A percentile compares a stretch with the other conserved stretches of the same genome.
These are phyloP conservation scores for Cercophora scortea DNA, from an alignment of 495 filamentous ascomycete species.

Conservation along the genomic window DNA sequence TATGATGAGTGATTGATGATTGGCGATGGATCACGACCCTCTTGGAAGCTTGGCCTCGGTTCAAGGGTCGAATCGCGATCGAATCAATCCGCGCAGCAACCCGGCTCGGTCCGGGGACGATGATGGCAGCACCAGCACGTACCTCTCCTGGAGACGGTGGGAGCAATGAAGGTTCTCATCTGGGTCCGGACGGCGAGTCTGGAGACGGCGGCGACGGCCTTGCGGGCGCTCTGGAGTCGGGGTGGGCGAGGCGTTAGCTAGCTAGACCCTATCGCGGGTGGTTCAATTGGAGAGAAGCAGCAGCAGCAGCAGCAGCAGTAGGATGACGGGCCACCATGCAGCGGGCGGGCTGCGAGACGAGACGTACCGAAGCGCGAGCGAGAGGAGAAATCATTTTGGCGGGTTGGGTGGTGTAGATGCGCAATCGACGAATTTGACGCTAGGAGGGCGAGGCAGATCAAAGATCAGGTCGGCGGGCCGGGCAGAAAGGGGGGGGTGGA, in stretches of 20 bases:
- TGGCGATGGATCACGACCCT: too few relatives aligned
- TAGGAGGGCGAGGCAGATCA: conserved; percentile 11
- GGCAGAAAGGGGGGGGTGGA: conserved; percentile 16
- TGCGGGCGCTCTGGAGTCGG: conserved; percentile 55
- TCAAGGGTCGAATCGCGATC: too few relatives aligned
- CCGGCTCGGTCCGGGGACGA: not conserved
- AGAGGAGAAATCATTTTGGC: conserved; percentile 48
- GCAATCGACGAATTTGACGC: conserved; percentile 18
- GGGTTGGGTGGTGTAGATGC: conserved; percentile 20
- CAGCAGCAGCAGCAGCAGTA: not conserved
- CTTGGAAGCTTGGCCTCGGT: too few relatives aligned
- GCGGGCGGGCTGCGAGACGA: not conserved
- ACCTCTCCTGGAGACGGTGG: conserved; percentile 70
- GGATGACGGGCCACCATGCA: too few relatives aligned
- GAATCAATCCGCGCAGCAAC: conserved; percentile 17
- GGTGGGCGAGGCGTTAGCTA: conserved; percentile 6
- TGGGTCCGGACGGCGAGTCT: conserved; percentile 64
- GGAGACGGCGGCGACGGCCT: conserved; percentile 55
- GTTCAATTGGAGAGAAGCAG: not conserved
- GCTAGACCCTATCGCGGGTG: not conserved
- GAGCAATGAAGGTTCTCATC: conserved; percentile 74
- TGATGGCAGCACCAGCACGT: conserved; percentile 21
- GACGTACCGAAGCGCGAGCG: conserved; percentile 60
- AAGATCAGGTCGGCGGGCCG: conserved; percentile 5
- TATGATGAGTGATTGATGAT: too few relatives aligned